Evolutionary conservation across 306 rosid species (phyloP).

Genomic region (Vicia villosa): DNA sequence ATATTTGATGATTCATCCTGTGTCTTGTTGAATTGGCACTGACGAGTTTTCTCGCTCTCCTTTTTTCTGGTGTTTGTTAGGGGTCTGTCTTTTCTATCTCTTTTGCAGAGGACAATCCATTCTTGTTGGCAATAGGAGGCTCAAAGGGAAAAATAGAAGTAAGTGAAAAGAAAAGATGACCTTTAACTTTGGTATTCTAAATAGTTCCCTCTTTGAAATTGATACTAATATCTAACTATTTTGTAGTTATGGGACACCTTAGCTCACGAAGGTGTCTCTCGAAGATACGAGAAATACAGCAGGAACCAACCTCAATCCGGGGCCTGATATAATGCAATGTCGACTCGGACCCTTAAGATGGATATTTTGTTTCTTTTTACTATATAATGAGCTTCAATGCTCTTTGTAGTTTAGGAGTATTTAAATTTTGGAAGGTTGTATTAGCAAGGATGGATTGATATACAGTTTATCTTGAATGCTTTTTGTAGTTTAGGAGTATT

Average conservation of each 20-base stretch:
- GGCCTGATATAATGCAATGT: slow-evolving; percentile 26
- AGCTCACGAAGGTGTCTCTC: slow-evolving; percentile 55
- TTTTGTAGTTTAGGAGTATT: slow-evolving; percentile 25
- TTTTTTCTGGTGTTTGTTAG: slow-evolving; percentile 47
- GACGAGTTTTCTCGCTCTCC: slow-evolving; percentile 1
- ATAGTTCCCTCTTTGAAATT: slow-evolving; percentile 7
- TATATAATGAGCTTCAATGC: not conserved
- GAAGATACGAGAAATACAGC: slow-evolving; percentile 49
- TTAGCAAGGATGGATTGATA: not conserved
- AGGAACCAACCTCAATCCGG: slow-evolving; percentile 46
- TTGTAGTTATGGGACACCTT: slow-evolving; percentile 75
- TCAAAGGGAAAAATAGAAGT: slow-evolving; percentile 76
- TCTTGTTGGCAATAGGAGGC: slow-evolving; percentile 89
- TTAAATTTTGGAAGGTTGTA: slow-evolving; percentile 20
- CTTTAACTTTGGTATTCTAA: slow-evolving; percentile 5
- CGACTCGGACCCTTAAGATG: not conserved
- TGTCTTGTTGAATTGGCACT: slow-evolving; percentile 9
- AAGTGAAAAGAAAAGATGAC: slow-evolving; percentile 39
- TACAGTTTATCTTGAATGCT: not conserved
- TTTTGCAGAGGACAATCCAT: slow-evolving; percentile 81
- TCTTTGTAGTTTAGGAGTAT: slow-evolving; percentile 22
- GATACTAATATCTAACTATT: slow-evolving; percentile 26
- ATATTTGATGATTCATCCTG: not conserved
- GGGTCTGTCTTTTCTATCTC: slow-evolving; percentile 79
- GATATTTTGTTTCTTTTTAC: slow-evolving; percentile 17